Conservation (phyloP, 345 rosid species). For the Rhodamnia argentea region DNA sequence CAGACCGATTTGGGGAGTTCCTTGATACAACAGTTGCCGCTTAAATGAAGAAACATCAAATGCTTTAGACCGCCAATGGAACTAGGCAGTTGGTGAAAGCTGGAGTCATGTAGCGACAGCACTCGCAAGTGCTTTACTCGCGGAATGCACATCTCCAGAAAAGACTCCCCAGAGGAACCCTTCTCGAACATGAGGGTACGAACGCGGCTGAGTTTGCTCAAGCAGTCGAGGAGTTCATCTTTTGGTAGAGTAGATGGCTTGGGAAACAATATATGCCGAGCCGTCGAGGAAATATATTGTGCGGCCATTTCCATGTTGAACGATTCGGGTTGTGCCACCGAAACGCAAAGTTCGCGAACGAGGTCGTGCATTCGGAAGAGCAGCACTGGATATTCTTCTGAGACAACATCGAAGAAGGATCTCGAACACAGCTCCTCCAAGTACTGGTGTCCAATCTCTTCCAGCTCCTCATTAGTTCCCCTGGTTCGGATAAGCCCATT, state of each 20-base stretch:
- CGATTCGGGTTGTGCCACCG: slow-evolving; percentile 1
- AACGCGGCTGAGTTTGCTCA: background rate
- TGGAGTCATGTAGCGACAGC: too few species aligned
- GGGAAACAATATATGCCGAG: slow-evolving; percentile 2
- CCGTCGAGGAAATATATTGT: background rate
- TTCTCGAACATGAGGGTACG: too few species aligned
- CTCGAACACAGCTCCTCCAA: slow-evolving; percentile 9
- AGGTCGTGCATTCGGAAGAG: slow-evolving; percentile 16
- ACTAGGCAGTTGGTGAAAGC: too few species aligned
- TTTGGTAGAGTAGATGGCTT: background rate
- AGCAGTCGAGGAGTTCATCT: background rate
- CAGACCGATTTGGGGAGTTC: slow-evolving; percentile 10
- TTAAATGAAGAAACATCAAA: slow-evolving; percentile 10
- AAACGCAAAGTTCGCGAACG: slow-evolving; percentile 14
- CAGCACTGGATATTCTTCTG: rapidly evolving
- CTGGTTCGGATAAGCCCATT: background rate
- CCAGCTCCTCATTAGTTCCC: background rate
- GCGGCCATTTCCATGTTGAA: background rate
- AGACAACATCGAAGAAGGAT: slow-evolving; percentile 15
- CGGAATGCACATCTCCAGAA: too few species aligned
- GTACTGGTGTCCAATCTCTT: slow-evolving; percentile 3
- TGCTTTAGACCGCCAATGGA: slow-evolving; percentile 9
- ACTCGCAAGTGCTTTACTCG: too few species aligned
- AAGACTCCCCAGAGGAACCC: too few species aligned
- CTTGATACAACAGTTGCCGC: background rate